Base-by-base conservation (phyloP, 1,284 basidiomycete species). In the Pseudozyma pruni region DNA sequence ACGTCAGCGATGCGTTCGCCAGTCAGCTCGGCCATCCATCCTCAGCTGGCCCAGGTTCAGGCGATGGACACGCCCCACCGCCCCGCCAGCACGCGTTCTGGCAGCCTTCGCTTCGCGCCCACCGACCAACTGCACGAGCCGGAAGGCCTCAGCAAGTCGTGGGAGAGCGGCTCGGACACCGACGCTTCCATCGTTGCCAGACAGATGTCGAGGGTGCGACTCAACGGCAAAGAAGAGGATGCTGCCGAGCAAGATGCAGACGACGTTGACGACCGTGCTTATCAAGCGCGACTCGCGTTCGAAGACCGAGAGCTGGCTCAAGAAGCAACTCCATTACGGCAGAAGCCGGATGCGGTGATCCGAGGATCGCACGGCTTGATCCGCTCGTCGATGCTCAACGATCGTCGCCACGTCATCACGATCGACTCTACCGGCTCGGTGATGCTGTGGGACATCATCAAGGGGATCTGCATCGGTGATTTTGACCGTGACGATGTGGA, bases 361-460 rank as follows among this genome's bases (percentile, higher is more conserved):
- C 75, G 84, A 3, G 95, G 95, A 7, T 88, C 90, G 41, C 86
- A 89, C 55, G 95, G 96, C 5, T 86, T 98, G 11, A 90, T 96
- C 45, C 87, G 94, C 20, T 90, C 89, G 7, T 85, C 90, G 22
- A 86, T 94, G 60, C 85, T 98, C 42, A 98, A 94, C 82, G 93
- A 98, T 80, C 87, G 94, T 34, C 87, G 94, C 59, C 94, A 98
- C 80, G 93, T 90, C 5, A 84, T 99, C 50, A 93, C 93, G 0
- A 89, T 97, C 35, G 91, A 98, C 81, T 94, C 93, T 0, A 85
- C 86, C 0, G 91, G 92, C 9, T 78, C 90, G 69, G 89, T 98
- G 4, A 90, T 90, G 0, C 88, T 94, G 3, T 98, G 96, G 95
- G 91, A 98, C 84, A 89, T 98, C 51, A 86, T 95, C 16, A 86